phyloP scores from a whole-genome alignment of 164 flowering plant species.

The Nymphaea thermarum region DNA sequence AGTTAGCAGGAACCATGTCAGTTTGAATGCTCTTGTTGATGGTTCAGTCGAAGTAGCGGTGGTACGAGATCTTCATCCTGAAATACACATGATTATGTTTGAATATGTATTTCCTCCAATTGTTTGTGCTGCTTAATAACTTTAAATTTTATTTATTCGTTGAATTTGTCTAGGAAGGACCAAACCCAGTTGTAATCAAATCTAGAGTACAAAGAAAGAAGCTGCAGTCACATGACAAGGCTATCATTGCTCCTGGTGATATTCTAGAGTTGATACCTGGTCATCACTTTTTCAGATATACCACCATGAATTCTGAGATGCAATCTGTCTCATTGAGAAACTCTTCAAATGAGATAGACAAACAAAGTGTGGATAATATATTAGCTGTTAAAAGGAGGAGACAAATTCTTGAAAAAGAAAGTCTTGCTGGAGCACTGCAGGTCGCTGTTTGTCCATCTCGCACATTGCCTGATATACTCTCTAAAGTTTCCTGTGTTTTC shows the following conservation, averaged over 20 bases:
- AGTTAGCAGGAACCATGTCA: constrained; percentile 83
- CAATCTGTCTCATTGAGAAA: constrained; percentile 6
- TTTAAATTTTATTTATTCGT: background rate
- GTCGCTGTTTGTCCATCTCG: constrained; percentile 8
- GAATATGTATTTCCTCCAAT: too few species aligned
- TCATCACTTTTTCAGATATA: constrained; percentile 48
- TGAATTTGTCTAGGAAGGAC: constrained; percentile 45
- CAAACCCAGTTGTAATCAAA: constrained; percentile 70
- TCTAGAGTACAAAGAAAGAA: constrained; percentile 46
- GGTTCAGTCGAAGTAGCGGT: constrained; percentile 47
- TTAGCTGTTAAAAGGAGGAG: constrained; percentile 35
- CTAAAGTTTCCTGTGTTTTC: background rate
- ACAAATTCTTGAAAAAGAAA: constrained; percentile 29
- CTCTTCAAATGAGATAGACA: constrained; percentile 15
- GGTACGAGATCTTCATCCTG: constrained; percentile 25
- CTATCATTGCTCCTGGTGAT: constrained; percentile 37
- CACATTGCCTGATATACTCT: too few species aligned
- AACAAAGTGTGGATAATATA: background rate
- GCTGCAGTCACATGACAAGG: constrained; percentile 33
- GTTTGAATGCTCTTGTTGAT: constrained; percentile 27
- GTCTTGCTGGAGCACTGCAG: constrained; percentile 23
- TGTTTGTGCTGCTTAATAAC: background rate
- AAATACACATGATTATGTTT: background rate
- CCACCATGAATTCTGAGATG: constrained; percentile 6
- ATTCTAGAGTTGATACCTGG: constrained; percentile 89